Evolutionary conservation across 75 land plant species (phyloP).

Genomic region (Sequoia sempervirens): DNA sequence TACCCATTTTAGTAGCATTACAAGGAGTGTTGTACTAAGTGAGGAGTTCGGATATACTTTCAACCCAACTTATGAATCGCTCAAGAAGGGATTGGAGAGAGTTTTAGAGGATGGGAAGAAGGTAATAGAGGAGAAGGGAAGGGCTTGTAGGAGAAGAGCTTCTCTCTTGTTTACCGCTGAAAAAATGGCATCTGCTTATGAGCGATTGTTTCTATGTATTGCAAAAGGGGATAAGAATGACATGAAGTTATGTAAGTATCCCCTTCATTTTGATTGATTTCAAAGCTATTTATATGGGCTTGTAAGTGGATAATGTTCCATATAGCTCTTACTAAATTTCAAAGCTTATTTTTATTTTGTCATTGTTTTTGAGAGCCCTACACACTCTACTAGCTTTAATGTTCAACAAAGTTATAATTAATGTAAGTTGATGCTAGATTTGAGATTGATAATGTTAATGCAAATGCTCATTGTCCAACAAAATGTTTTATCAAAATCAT

Average conservation of each 20-base stretch:
- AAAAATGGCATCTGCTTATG: slow-evolving; percentile 84
- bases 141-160: slow-evolving; percentile 35
- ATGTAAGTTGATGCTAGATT: too few relatives aligned
- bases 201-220: slow-evolving; percentile 10
- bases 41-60: slow-evolving; percentile 13
- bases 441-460: too few relatives aligned
- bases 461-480: too few relatives aligned
- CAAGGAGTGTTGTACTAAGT: not conserved
- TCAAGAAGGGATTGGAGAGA: slow-evolving; percentile 34
- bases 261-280: not conserved
- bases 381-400: too few relatives aligned
- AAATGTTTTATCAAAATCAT: too few relatives aligned
- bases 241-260: not conserved
- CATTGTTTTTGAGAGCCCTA: too few relatives aligned
- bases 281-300: too few relatives aligned
- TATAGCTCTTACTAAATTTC: too few relatives aligned
- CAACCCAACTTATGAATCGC: slow-evolving; percentile 45
- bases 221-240: not conserved
- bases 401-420: too few relatives aligned
- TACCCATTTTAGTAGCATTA: slow-evolving; percentile 31
- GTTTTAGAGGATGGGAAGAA: slow-evolving; percentile 48
- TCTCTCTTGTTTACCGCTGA: slow-evolving; percentile 56
- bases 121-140: slow-evolving; percentile 40
- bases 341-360: too few relatives aligned
- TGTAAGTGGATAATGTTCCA: too few relatives aligned